A percentile compares a stretch with the other conserved stretches of the same genome.
These are phyloP conservation scores for Maudiozyma barnettii DNA, from an alignment of 805 yeast genomes.

Conservation along the genomic window DNA sequence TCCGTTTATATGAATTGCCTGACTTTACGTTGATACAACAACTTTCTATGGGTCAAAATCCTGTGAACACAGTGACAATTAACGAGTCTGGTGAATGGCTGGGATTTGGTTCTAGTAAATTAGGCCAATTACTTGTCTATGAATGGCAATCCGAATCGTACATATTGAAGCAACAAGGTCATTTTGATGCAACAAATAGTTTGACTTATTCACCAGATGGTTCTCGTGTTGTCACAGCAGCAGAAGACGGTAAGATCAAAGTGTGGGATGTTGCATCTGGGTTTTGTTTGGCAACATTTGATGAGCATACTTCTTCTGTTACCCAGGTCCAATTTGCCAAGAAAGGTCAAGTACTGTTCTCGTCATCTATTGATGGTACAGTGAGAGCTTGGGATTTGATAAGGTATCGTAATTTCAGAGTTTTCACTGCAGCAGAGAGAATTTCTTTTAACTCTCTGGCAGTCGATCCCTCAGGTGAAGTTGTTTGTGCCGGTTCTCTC, in stretches of 20 bases:
- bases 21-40: slow-evolving; percentile 73
- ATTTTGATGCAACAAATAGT: slow-evolving; percentile 81
- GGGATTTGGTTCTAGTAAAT: slow-evolving; percentile 81
- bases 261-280: slow-evolving; percentile 94
- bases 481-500: slow-evolving; percentile 87
- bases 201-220: slow-evolving; percentile 93
- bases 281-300: slow-evolving; percentile 83
- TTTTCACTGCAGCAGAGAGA: slow-evolving; percentile 85
- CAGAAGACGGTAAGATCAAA: slow-evolving; percentile 94
- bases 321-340: slow-evolving; percentile 83
- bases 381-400: slow-evolving; percentile 95
- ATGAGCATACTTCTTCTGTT: slow-evolving; percentile 83
- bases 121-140: slow-evolving; percentile 92
- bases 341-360: slow-evolving; percentile 81
- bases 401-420: slow-evolving; percentile 86
- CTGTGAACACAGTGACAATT: slow-evolving; percentile 71
- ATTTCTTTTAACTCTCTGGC: slow-evolving; percentile 83
- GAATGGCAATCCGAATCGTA: slow-evolving; percentile 99
- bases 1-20: slow-evolving; percentile 82
- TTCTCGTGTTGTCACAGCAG: slow-evolving; percentile 79
- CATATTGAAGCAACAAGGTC: slow-evolving; percentile 93
- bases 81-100: slow-evolving; percentile 92
- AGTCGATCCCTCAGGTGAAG: slow-evolving; percentile 94
- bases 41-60: slow-evolving; percentile 83
- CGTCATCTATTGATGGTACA: slow-evolving; percentile 91